Conservation (phyloP, 148 eudicot genomes). For the Talinum fruticosum region DNA sequence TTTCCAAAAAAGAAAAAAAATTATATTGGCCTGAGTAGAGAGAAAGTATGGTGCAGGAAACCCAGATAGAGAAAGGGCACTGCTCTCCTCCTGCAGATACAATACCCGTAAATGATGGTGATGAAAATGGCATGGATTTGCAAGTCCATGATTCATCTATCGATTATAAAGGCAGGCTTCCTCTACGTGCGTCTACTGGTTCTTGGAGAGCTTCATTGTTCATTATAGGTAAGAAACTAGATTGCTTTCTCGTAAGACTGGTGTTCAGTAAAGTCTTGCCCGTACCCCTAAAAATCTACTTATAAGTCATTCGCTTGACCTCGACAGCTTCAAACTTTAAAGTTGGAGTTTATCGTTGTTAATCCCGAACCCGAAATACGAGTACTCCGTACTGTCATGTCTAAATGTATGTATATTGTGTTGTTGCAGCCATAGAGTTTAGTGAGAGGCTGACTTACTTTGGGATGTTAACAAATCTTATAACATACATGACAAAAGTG, state of each 20-base stretch:
- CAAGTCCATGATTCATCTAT: conserved; percentile 46
- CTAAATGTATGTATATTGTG: too few relatives aligned
- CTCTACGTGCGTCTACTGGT: conserved; percentile 58
- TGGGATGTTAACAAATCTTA: conserved; percentile 68
- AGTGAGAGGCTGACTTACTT: conserved; percentile 80
- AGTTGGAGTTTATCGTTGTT: too few relatives aligned
- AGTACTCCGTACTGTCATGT: too few relatives aligned
- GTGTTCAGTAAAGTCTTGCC: too few relatives aligned
- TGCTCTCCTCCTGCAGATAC: background rate
- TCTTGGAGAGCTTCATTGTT: conserved; percentile 71
- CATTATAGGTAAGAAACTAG: conserved; percentile 54
- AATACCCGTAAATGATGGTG: background rate
- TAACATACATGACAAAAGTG: conserved; percentile 72
- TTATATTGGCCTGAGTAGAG: background rate
- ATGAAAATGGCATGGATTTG: background rate
- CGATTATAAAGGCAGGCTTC: conserved; percentile 59
- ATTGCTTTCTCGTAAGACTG: too few relatives aligned
- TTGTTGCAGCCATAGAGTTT: conserved; percentile 68
- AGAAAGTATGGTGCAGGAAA: background rate
- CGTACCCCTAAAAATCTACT: too few relatives aligned
- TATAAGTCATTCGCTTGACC: too few relatives aligned
- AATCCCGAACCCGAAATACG: too few relatives aligned
- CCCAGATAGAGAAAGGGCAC: background rate
- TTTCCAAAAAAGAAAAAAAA: too few relatives aligned
- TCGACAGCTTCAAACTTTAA: too few relatives aligned